Evolutionary conservation across 345 rosid species (phyloP).

Genomic region (Limnanthes douglasii): DNA sequence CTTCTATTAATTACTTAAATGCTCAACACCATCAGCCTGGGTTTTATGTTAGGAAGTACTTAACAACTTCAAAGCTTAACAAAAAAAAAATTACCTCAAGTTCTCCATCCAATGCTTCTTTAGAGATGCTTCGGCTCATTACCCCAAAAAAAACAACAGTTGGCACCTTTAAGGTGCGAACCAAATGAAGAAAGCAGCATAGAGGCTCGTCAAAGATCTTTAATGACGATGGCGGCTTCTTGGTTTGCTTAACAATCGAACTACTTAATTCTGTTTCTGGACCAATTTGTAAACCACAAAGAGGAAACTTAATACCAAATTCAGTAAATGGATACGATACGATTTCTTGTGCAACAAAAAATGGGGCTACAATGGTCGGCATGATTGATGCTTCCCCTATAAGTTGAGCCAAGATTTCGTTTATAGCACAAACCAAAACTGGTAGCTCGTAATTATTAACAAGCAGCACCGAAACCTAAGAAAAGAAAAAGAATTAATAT

Average conservation of each 20-base stretch:
- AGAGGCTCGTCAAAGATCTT: constrained; percentile 59
- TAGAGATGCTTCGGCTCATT: constrained; percentile 19
- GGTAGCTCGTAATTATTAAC: constrained; percentile 49
- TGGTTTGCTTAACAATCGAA: constrained; percentile 25
- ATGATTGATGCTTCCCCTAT: constrained; percentile 12
- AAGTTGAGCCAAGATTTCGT: constrained; percentile 38
- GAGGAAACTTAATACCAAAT: constrained; percentile 48
- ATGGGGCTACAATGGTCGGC: constrained; percentile 40
- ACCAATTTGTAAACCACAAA: constrained; percentile 48
- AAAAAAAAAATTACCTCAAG: constrained; percentile 35
- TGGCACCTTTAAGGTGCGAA: constrained; percentile 40
- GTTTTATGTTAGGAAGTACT: too few species aligned
- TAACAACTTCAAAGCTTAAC: too few species aligned
- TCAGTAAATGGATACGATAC: too few species aligned
- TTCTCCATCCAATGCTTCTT: constrained; percentile 26
- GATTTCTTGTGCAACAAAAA: constrained; percentile 25
- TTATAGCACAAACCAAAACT: constrained; percentile 34
- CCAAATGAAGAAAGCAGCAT: constrained; percentile 72
- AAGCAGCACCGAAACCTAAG: constrained; percentile 46
- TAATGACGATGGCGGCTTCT: constrained; percentile 37
- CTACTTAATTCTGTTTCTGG: constrained; percentile 32
- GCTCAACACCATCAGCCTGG: too few species aligned
- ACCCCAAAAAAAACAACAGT: constrained; percentile 39
- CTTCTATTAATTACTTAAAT: too few species aligned
- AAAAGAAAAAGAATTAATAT: constrained; percentile 5